A percentile compares a stretch with the other conserved stretches of the same genome.
phyloP scores from a whole-genome alignment of 306 rosid genomes.

The Luffa aegyptiaca region DNA sequence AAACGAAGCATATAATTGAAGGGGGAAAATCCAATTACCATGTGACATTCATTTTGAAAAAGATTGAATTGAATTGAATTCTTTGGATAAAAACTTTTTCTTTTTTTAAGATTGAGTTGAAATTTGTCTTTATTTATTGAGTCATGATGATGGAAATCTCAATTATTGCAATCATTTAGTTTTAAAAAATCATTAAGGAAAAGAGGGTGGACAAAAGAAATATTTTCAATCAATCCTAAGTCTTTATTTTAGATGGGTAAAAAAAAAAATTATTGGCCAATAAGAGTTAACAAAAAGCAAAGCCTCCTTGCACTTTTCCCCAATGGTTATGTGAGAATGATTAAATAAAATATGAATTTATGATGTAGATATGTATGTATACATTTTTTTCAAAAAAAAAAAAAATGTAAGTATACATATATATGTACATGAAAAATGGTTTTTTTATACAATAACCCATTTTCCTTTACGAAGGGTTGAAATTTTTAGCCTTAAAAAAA shows the following conservation, averaged over 20 bases:
- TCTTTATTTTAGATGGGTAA: not conserved
- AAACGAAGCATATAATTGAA: too few relatives aligned
- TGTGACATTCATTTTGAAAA: not conserved
- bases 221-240: not conserved
- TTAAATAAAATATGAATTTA: not conserved
- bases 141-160: not conserved
- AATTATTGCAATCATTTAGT: not conserved
- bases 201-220: not conserved
- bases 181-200: not conserved
- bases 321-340: not conserved
- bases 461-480: too few relatives aligned
- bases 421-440: too few relatives aligned
- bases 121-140: not conserved
- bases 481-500: too few relatives aligned
- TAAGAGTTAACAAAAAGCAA: not conserved
- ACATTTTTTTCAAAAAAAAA: too few relatives aligned
- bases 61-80: not conserved
- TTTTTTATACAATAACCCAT: not conserved
- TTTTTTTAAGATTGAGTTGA: not conserved
- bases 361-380: too few relatives aligned
- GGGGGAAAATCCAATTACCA: not conserved
- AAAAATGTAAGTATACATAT: too few relatives aligned
- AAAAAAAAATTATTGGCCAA: not conserved
- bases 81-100: not conserved
- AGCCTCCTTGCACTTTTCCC: not conserved